phyloP scores from a whole-genome alignment of 306 rosid species.

The Quercus variabilis region DNA sequence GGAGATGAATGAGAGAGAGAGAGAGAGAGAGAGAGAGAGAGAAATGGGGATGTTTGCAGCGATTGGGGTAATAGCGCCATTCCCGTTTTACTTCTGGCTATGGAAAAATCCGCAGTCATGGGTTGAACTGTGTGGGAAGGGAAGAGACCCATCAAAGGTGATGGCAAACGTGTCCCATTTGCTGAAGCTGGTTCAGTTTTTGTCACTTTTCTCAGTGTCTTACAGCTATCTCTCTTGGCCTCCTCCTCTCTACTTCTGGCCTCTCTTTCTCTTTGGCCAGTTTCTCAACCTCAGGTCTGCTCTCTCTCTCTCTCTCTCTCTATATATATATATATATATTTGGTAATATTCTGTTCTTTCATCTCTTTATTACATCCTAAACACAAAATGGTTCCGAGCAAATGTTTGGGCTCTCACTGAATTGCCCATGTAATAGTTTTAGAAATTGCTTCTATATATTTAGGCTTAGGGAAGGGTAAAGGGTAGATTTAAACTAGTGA shows the following conservation, averaged over 20 bases:
- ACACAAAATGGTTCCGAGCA: no score
- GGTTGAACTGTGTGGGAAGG: conserved; percentile 73
- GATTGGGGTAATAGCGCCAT: conserved; percentile 52
- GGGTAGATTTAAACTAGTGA: no score
- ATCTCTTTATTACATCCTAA: no score
- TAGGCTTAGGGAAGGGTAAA: no score
- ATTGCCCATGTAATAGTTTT: no score
- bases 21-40: no score
- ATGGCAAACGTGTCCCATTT: conserved; percentile 64
- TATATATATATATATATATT: background rate
- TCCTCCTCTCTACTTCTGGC: conserved; percentile 81
- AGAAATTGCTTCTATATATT: no score
- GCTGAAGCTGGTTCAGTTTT: conserved; percentile 68
- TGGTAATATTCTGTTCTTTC: background rate
- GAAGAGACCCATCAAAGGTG: conserved; percentile 61
- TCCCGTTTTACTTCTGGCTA: conserved; percentile 67
- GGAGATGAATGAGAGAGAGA: no score
- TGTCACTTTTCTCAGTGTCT: conserved; percentile 62
- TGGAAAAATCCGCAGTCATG: conserved; percentile 78
- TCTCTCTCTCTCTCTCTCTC: background rate
- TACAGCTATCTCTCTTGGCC: conserved; percentile 52
- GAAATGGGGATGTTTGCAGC: conserved; percentile 53
- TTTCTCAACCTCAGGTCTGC: conserved; percentile 72
- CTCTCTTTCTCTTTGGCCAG: conserved; percentile 77
- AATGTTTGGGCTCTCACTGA: no score